Evolutionary conservation across 371 early-diverging fungal genomes (phyloP).

Genomic region (Furculomyces boomerangus): DNA sequence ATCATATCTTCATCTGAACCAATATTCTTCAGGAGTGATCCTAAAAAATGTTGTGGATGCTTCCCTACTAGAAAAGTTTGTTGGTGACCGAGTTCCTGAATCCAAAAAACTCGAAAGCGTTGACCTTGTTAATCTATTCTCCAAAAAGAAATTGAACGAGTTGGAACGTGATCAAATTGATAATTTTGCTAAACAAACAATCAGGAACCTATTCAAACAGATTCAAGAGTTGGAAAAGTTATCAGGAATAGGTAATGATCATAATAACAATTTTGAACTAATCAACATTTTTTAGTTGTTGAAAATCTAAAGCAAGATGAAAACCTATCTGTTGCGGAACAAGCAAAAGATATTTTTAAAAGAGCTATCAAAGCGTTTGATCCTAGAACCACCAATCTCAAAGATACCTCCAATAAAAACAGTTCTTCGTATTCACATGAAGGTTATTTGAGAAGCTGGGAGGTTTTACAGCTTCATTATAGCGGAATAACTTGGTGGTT

Average conservation of each 20-base stretch:
- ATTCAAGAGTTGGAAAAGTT: constrained; percentile 14
- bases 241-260: not conserved
- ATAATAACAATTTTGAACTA: not conserved
- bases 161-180: constrained; percentile 23
- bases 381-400: constrained; percentile 6
- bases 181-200: constrained; percentile 11
- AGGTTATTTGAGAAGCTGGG: constrained; percentile 5
- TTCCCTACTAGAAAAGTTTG: not conserved
- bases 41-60: not conserved
- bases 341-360: constrained; percentile 10
- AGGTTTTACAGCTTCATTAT: constrained; percentile 15
- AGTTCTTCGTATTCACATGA: not conserved
- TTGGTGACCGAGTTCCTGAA: no score
- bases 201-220: constrained; percentile 11
- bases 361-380: constrained; percentile 17
- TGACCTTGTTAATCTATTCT: not conserved
- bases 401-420: not conserved
- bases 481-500: constrained; percentile 23
- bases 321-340: not conserved
- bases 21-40: not conserved
- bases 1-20: constrained; percentile 9
- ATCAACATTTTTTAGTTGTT: not conserved
- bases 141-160: constrained; percentile 10
- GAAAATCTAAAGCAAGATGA: not conserved
- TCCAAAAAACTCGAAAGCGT: not conserved